Evolutionary conservation across 225 moss, liverwort and hornwort species (phyloP).

Genomic region (Sphagnum contortum): DNA sequence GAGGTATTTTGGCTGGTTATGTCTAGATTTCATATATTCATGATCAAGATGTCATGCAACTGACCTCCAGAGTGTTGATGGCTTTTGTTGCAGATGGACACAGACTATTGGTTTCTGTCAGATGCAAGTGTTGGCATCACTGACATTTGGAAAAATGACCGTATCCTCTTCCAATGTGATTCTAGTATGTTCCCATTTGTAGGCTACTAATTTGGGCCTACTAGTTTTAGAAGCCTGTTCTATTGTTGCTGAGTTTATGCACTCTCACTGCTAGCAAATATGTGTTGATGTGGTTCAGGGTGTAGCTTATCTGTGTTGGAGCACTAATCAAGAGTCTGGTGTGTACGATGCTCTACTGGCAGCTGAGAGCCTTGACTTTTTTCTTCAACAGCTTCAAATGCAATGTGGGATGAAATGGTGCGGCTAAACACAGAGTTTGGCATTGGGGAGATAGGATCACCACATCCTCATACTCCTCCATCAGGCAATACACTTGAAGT

Average conservation of each 20-base stretch:
- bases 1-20: no score
- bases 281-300: no score
- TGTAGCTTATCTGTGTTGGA: no score
- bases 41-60: no score
- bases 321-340: no score
- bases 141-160: conserved; percentile 53
- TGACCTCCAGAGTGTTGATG: neutral
- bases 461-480: conserved; percentile 35
- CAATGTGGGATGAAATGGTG: conserved; percentile 44
- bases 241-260: no score
- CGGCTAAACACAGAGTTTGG: conserved; percentile 38
- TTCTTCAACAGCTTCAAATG: conserved; percentile 24
- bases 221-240: no score
- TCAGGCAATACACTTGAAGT: conserved; percentile 17
- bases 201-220: no score
- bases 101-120: conserved; percentile 54
- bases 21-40: no score
- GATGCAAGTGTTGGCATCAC: conserved; percentile 48
- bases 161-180: conserved; percentile 23
- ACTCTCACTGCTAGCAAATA: no score
- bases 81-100: conserved; percentile 24
- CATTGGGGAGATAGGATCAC: conserved; percentile 26
- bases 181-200: no score
- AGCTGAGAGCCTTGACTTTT: neutral
- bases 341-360: neutral